Evolutionary conservation across 306 rosid species (phyloP), one percentile per base, ranked within the genome.

Genomic region (Acacia confusa): DNA sequence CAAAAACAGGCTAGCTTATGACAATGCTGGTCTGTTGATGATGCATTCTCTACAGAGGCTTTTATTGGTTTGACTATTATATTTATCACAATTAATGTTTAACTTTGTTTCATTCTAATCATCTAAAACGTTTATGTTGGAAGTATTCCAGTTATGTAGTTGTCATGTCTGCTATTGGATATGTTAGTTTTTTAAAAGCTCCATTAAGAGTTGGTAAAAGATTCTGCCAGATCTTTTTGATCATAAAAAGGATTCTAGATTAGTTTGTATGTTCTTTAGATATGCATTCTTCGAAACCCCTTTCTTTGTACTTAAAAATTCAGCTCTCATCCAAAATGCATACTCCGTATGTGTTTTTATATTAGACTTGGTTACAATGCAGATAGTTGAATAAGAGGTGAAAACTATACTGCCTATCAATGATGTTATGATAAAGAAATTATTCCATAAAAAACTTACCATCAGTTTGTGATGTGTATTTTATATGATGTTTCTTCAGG

Each of bases 401-500:
- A 47, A 24, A 72, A 72, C 52, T 27, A 48, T 27, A 30, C 28
- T 19, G 17, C 20, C 36, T 30, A 30, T 72, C 57, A 72, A 7
- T 72, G 76, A 48, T n/a, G 74, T 12, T 11, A 14, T 40, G 32
- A n/a, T 14, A 22, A 40, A 41, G 30, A 22, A 69, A 41, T 69
- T 40, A 69, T 69, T 70, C 20, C 16, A 70, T 25, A 45, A 27
- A 27, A 24, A 14, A 2, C 15, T 25, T 14, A 71, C 32, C 15
- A 71, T 58, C 71, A 76, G 80, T 79, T 75, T 17, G 43, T 70
- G 41, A 30, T 75, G 1, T 64, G 0, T 63, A 38, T 27, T 87
- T 44, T 28, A 53, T 11, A 40, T 44, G 69, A 82, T 77, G 69
- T 58, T 81, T 25, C 78, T 77, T 74, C 88, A 95, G 98, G 94